Base-by-base conservation (phyloP, 1,139 yeast species). In the Hyphopichia buzzinii region DNA sequence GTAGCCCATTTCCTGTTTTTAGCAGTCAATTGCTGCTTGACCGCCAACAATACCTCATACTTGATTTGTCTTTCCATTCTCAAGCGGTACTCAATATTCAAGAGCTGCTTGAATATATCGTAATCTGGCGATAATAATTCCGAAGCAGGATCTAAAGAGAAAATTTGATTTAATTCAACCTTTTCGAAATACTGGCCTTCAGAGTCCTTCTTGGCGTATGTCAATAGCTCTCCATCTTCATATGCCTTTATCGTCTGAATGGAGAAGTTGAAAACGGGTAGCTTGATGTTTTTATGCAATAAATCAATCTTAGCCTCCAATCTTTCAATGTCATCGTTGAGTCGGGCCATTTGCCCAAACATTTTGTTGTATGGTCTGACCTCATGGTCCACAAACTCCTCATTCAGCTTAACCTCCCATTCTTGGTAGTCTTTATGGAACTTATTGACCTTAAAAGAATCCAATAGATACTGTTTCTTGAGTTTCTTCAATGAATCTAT, bases 1-100 rank as follows among this genome's bases (percentile, higher is more conserved):
- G 54, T 41, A 6, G 57, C 59, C 79, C 80, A 73, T 40, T 63
- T 62, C 35, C 54, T 58, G 41, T 66, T 71, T 26, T 60, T 55
- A 8, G 55, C 50, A 3, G 49, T 46, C 19, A 67, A 48, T 31
- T 63, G 69, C 35, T 55, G 52, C 39, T 63, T 65, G 15, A 66
- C 55, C 31, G 55, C 53, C 8, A 52, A 47, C 37, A 70, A 52
- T 3, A 68, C 50, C 38, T 69, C 75, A 44, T 63, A 59, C 38
- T 64, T 62, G 29, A 69, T 49, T 49, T 64, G 57, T 37, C 55
- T 47, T 40, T 62, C 55, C 33, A 67, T 46, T 24, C 72, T 52
- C 31, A 63, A 46, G 26, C 64, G 47, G 38, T 52, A 63, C 42
- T 71, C 77, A 8, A 62, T 49, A 35, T 66, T 60, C 2, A 69